A percentile compares a stretch with the other conserved stretches of the same genome.
Evolutionary conservation across 768 basidiomycete genomes (phyloP).

Genomic region (Stropharia rugosoannulata): DNA sequence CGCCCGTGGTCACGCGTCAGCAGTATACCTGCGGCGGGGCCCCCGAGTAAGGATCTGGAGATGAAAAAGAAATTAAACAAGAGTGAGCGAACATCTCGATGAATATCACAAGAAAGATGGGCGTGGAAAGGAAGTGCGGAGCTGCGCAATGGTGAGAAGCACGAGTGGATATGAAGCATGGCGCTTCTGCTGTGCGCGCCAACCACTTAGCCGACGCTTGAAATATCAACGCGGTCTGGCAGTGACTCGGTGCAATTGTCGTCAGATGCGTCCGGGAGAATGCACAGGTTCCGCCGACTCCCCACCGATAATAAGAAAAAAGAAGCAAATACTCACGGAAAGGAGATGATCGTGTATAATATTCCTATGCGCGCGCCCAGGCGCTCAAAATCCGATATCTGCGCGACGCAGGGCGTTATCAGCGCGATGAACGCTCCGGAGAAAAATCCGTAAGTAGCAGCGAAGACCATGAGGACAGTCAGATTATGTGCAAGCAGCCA

Average conservation of each 20-base stretch:
- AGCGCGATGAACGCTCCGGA: slow-evolving; percentile 71
- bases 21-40: slow-evolving; percentile 62
- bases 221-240: neutral
- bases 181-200: neutral
- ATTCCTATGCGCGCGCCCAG: slow-evolving; percentile 66
- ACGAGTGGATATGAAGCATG: neutral
- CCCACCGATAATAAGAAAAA: neutral
- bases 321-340: slow-evolving; percentile 56
- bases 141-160: neutral
- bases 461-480: slow-evolving; percentile 46
- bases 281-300: neutral
- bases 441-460: slow-evolving; percentile 59
- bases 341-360: slow-evolving; percentile 62
- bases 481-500: slow-evolving; percentile 52
- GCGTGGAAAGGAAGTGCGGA: neutral
- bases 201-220: no score
- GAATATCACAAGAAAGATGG: neutral
- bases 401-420: slow-evolving; percentile 65
- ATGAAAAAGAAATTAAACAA: slow-evolving; percentile 1
- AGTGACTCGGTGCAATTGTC: neutral
- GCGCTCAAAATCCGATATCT: slow-evolving; percentile 57
- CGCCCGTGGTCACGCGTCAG: slow-evolving; percentile 43
- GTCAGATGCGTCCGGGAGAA: slow-evolving; percentile 3
- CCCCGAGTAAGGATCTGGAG: slow-evolving; percentile 59
- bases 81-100: slow-evolving; percentile 1